These are phyloP conservation scores for Suillus bovinus DNA, from an alignment of 768 basidiomycete species.

Conservation along the genomic window DNA sequence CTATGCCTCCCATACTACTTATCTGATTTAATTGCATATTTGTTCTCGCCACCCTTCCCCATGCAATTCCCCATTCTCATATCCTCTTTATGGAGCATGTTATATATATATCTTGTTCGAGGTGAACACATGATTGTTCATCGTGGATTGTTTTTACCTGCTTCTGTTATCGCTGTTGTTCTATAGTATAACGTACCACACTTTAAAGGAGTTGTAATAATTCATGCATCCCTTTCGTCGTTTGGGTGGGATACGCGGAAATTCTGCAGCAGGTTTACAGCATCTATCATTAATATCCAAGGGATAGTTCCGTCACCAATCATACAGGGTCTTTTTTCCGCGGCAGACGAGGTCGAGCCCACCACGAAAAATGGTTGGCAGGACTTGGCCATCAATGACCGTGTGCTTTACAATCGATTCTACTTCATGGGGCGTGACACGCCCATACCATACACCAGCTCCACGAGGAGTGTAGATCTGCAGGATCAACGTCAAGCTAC, in stretches of 20 bases:
- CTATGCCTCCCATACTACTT: conserved; percentile 6
- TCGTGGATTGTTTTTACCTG: neutral
- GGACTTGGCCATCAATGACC: conserved; percentile 78
- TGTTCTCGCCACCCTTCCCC: conserved; percentile 7
- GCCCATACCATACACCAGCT: conserved; percentile 89
- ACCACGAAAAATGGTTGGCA: conserved; percentile 84
- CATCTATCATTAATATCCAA: conserved; percentile 1
- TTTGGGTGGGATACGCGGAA: neutral
- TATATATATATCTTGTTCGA: conserved; percentile 9
- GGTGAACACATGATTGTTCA: neutral
- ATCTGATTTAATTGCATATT: conserved; percentile 11
- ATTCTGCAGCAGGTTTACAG: neutral
- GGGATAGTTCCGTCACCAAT: conserved; percentile 52
- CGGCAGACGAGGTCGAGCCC: conserved; percentile 78
- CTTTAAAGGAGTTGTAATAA: conserved; percentile 27
- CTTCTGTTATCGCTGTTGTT: conserved; percentile 13
- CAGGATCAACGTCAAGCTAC: conserved; percentile 3
- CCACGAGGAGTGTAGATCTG: conserved; percentile 89
- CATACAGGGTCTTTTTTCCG: conserved; percentile 65
- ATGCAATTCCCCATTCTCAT: conserved; percentile 8
- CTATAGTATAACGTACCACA: conserved; percentile 28
- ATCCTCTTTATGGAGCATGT: conserved; percentile 3
- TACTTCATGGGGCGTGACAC: conserved; percentile 89
- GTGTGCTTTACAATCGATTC: conserved; percentile 86
- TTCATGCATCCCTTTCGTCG: conserved; percentile 7